Base-by-base conservation (phyloP, 495 filamentous ascomycete genomes). In the Lepidopterella palustris region DNA sequence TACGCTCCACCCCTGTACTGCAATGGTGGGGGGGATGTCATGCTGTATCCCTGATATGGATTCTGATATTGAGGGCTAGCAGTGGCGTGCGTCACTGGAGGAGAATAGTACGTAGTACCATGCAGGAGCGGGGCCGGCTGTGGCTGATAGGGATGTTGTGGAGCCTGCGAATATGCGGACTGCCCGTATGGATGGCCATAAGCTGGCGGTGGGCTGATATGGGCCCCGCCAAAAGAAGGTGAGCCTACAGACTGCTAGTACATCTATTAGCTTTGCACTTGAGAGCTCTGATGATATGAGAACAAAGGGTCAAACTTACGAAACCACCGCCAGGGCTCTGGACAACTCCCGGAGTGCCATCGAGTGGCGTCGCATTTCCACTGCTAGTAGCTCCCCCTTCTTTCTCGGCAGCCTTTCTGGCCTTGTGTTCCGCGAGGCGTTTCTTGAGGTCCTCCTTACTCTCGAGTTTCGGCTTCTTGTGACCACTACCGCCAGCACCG, bases 331-430 rank as follows among this genome's bases (percentile, higher is more conserved):
- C 77, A 40, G 82, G 82, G 60, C 80, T 84, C 47, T 80, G 77
- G 13, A 72, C 72, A 48, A 73, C 76, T 50, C 26, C 20, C 25
- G 20, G 20, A 9, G 47, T 20, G 39, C 32, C 21, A 42, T 79
- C 78, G 21, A 79, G 70, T 8, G 85, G 81, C 0, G 84, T 88
- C 29, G 77, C 84, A 31, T 77, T 78, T 47, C 83, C 82, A 64
- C 80, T 83, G 65, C 80, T 84, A 26, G 47, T 28, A 23, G 13
- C 20, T 32, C 77, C 78, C 48, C 79, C 79, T 55, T 57, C 56
- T 45, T 58, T 57, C 29, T 26, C 4, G 8, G 67, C 64, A 21
- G 53, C 50, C 48, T 59, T 68, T 42, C 50, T 61, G 24, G 64
- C 67, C 24, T 57, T 66, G 29, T 45, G 53, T 32, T 67, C 62